Conservation (phyloP, 805 yeast species). For the Lachancea sp. region DNA sequence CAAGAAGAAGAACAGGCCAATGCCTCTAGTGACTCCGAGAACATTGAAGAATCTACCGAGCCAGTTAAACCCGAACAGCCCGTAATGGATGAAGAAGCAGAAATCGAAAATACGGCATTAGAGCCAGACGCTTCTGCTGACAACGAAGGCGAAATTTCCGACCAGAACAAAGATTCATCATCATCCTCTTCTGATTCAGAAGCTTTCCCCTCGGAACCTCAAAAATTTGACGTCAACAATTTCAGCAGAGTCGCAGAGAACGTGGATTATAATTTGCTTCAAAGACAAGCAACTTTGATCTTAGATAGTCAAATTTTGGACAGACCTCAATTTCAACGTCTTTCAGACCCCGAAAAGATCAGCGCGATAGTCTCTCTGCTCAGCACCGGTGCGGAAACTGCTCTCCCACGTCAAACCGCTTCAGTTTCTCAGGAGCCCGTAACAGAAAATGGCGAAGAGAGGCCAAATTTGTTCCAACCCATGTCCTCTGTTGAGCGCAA, state of each 20-base stretch:
- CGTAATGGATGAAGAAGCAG: constrained; percentile 1
- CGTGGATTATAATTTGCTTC: constrained; percentile 22
- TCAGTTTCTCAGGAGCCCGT: not conserved
- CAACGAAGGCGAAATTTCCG: constrained; percentile 1
- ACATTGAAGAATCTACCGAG: not conserved
- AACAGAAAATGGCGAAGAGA: constrained; percentile 33
- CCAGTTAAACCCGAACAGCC: constrained; percentile 1
- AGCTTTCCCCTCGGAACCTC: not conserved
- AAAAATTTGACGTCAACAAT: constrained; percentile 2
- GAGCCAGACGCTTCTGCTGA: not conserved
- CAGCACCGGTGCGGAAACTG: constrained; percentile 32
- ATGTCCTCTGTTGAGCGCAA: constrained; percentile 49
- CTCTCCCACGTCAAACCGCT: constrained; percentile 33
- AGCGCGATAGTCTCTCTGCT: constrained; percentile 25
- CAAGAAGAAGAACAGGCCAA: not conserved
- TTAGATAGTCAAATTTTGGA: constrained; percentile 26
- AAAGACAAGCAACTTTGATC: constrained; percentile 27
- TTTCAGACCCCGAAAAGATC: constrained; percentile 32
- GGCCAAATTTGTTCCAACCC: constrained; percentile 55
- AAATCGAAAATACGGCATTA: not conserved
- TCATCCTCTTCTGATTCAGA: not conserved
- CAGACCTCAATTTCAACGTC: constrained; percentile 31
- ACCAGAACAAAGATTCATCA: not conserved
- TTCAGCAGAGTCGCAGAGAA: constrained; percentile 9
- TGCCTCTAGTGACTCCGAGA: not conserved